These are phyloP conservation scores for Apostasia shenzhenica DNA, from an alignment of 106 monocot species.

Conservation along the genomic window DNA sequence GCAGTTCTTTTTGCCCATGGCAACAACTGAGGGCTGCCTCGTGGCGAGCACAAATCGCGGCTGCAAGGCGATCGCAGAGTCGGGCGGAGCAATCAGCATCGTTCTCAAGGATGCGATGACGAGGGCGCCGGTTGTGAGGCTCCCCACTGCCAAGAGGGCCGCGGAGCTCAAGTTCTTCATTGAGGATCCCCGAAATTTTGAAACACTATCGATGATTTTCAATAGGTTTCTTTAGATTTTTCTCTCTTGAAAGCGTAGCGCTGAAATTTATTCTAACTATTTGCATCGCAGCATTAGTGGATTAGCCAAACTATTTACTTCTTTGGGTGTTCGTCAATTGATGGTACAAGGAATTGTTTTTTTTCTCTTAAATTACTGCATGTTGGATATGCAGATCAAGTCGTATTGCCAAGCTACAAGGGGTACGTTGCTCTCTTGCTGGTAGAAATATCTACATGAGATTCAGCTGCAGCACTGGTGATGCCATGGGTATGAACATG, in stretches of 20 bases:
- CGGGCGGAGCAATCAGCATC: constrained; percentile 64
- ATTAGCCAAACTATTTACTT: too few species aligned
- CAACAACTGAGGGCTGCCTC: constrained; percentile 88
- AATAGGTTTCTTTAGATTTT: constrained; percentile 32
- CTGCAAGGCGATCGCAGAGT: constrained; percentile 69
- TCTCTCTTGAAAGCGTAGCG: not conserved
- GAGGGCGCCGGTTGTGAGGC: constrained; percentile 70
- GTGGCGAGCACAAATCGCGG: constrained; percentile 87
- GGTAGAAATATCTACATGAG: constrained; percentile 85
- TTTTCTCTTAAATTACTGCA: not conserved
- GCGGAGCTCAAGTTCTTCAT: constrained; percentile 68
- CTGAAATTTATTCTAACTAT: not conserved
- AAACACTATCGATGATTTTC: constrained; percentile 53
- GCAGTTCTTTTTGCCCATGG: constrained; percentile 70
- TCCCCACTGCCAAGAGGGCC: constrained; percentile 49
- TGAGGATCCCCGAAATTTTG: constrained; percentile 60
- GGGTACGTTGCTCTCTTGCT: constrained; percentile 58
- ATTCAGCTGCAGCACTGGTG: constrained; percentile 75
- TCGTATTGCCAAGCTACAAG: constrained; percentile 70
- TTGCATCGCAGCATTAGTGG: too few species aligned
- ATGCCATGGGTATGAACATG: constrained; percentile 99
- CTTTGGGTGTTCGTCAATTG: not conserved
- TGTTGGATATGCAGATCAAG: constrained; percentile 45
- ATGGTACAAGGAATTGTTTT: not conserved
- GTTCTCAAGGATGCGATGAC: constrained; percentile 73